Evolutionary conservation across 208 protist species (phyloP), one percentile per base, ranked within the genome.

Genomic region (Herpetomonas muscarum): DNA sequence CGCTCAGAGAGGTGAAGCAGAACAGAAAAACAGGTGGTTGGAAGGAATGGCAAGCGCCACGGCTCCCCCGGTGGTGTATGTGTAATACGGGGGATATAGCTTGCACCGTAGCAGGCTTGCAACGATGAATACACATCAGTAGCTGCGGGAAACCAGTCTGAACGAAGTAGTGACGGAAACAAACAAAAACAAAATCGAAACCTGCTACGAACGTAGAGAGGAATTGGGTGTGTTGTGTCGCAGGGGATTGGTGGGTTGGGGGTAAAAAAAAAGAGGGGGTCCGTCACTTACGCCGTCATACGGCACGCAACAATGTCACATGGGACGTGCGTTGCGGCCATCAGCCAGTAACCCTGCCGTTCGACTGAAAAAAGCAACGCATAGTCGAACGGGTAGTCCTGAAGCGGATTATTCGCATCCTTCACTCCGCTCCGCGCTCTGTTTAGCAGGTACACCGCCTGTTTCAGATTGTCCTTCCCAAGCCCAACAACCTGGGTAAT

Each of bases 271-370:
- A 4, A 36, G 13, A 24, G 6, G n/a, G 26, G 19, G 3, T 13
- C 47, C 28, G 26, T 22, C 13, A 7, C 13, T 34, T 26, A 51
- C 3, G 34, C 63, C 13, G 66, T 61, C 64, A 79, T 85, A 50
- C 88, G 68, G 57, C 85, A 92, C 1, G 88, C 84, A 17, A 92
- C 88, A 61, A 94, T 94, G 55, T 94, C 88, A 30, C 88, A 94
- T 24, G 88, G 88, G 0, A 94, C 88, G 64, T 94, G 75, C n/a
- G 70, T 85, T 3, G 79, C 84, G 1, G 88, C 88, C 39, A 94
- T 81, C 36, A 94, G 76, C 80, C 85, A 94, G 64, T 84, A 94
- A 0, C 82, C 85, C 52, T 94, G 88, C 1, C 79, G 79, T 50
- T 94, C 88, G 4, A 81, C 64, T 0, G 83, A 92, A 56, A 87